Base-by-base conservation (phyloP, 768 basidiomycete species). In the Tulasnella sp. region DNA sequence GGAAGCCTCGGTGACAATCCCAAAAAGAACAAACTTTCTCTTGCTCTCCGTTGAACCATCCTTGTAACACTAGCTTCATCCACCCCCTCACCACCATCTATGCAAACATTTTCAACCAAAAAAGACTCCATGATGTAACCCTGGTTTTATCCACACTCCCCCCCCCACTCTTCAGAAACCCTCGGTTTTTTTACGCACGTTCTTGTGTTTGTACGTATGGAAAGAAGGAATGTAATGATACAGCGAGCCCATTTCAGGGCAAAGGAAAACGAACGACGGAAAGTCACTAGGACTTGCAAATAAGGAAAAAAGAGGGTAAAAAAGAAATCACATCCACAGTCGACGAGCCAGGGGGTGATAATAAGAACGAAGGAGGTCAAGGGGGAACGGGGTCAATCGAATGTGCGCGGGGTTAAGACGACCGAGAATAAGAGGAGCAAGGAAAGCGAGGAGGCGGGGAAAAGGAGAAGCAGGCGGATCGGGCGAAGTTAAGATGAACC, bases 141-240 rank as follows among this genome's bases (percentile, higher is more conserved):
- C 24, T 37, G 37, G 60, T 24, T 64, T 14, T 24, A 64, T 16
- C 60, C 31, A 31, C 60, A 60, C 58, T 60, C 58, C 60, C 60
- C n/a, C 11, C 60, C 60, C 11, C 58, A n/a, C 60, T 64, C 12
- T 64, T 24, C 20, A 28, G 31, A 64, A 64, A 7, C n/a, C 3
- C 60, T 64, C 60, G 60, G 60, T 64, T 64, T 37, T n/a, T 37
- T 18, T 64, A 64, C 60, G 60, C 24, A 64, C 12, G 60, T 64
- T 64, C 60, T 64, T 64, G 60, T 64, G 60, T 64, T 31, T 64
- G 60, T 64, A 64, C n/a, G 31, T 64, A n/a, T 4, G 24, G 7
- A 12, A 31, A 64, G 24, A 64, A 64, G 60, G 60, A 64, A 64
- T 31, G 60, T 64, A 64, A 64, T 64, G 60, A 64, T 64, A 64